phyloP scores from a whole-genome alignment of 176 grass and related monocot genomes.

The Raddia guianensis region DNA sequence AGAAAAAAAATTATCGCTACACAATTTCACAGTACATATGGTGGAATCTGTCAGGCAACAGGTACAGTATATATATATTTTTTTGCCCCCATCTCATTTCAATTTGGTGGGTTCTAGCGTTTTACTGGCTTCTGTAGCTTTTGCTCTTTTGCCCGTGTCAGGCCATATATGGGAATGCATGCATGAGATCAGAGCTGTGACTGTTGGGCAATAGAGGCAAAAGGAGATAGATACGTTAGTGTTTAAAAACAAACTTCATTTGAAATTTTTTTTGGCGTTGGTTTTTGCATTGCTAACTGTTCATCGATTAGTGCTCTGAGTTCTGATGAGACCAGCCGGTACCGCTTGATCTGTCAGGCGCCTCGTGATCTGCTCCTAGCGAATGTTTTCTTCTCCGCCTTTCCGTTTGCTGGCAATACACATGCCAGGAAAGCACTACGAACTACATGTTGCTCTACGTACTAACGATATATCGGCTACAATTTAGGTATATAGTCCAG shows the following conservation, averaged over 20 bases:
- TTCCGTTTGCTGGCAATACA: no score
- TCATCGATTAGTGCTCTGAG: slow-evolving; percentile 6
- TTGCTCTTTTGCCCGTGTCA: slow-evolving; percentile 39
- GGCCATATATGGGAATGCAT: slow-evolving; percentile 54
- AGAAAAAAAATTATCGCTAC: slow-evolving; percentile 12
- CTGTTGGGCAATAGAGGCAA: slow-evolving; percentile 63
- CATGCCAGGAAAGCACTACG: no score
- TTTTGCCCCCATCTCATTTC: not conserved
- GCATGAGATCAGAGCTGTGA: slow-evolving; percentile 31
- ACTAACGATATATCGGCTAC: no score
- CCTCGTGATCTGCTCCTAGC: no score
- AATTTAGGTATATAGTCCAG: no score
- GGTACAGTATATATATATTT: not conserved
- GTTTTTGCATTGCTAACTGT: slow-evolving; percentile 10
- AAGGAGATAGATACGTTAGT: not conserved
- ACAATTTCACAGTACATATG: slow-evolving; percentile 13
- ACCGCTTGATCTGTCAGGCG: not conserved
- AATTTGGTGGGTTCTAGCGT: slow-evolving; percentile 15
- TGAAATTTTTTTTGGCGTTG: not conserved
- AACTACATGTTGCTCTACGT: no score
- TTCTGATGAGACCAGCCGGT: not conserved
- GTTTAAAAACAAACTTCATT: not conserved
- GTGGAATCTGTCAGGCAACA: slow-evolving; percentile 25
- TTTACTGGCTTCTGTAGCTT: slow-evolving; percentile 33
- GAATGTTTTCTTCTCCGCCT: no score